Evolutionary conservation across 78 protist genomes (phyloP), one percentile per base, ranked within the genome.

Genomic region (Guillardia theta): DNA sequence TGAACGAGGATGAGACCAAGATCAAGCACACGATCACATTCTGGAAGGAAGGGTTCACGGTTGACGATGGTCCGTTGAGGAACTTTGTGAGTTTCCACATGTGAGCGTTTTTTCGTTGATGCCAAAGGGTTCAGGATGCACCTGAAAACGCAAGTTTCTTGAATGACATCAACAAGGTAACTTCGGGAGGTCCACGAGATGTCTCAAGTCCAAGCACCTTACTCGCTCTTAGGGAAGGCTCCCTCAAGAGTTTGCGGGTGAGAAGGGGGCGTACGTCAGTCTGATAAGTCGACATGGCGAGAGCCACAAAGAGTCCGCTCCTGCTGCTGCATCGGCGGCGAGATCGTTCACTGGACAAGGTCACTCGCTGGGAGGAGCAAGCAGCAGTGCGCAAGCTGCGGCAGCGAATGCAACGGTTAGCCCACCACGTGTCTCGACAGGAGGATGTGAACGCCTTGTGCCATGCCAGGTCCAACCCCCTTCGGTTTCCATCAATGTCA

Each of bases 21-120:
- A 88, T 88, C 64, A 45, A 30, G 70, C 93, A 48, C 93, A 88
- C 70, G 45, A 88, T 88, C 54, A 88, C 93, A 19, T 46, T 88
- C 62, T 88, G 93, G 93, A 45, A 48, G 30, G 33, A 48, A 9
- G 93, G 93, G 46, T 88, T 88, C 41, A 48, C 46, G 27, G 93
- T 88, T 22, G 93, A 88, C 93, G 93, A 88, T 46, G 93, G 93
- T 4, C 53, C 93, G 30, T 43, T 88, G 21, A 54, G 93, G 6
- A 21, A 27, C 36, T 8, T n/a, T n/a, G n/a, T n/a, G n/a, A n/a
- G n/a, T n/a, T n/a, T n/a, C n/a, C n/a, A n/a, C n/a, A n/a, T n/a
- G n/a, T n/a, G n/a, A n/a, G n/a, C n/a, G n/a, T n/a, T n/a, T n/a
- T n/a, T n/a, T n/a, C n/a, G n/a, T n/a, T n/a, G n/a, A n/a, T n/a